Evolutionary conservation across 2,329 filamentous ascomycete species (phyloP), one percentile per base, ranked within the genome.

Genomic region (Aquanectria penicillioides): DNA sequence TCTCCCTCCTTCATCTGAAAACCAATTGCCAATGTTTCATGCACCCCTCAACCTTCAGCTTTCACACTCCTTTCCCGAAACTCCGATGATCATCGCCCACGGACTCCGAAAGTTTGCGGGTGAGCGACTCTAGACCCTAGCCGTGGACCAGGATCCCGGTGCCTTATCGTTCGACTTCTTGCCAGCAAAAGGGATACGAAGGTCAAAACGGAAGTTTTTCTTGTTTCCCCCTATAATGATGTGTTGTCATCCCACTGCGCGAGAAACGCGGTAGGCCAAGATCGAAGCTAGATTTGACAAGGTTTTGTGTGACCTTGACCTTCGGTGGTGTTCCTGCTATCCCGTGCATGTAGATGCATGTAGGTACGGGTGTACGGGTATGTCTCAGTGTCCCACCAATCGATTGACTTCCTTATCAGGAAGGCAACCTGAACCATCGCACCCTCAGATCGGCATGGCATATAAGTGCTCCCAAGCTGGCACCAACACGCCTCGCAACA

Each of bases 211-310:
- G 31, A 47, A 36, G 18, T 53, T 47, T 33, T 13, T 20, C 17
- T 52, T 41, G 11, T 28, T 37, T 26, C 33, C 51, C 44, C 58
- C 51, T 33, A 49, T 51, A 48, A 34, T 37, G 47, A 41, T 59
- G 46, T 34, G 48, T 34, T 25, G 59, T 69, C 57, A 50, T 51
- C 50, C 64, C 37, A 67, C 48, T 31, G 48, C 56, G 49, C 37
- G 49, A 52, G 29, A 28, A 33, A 40, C 34, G 36, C 44, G 6
- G 36, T 10, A 23, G 13, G 26, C 22, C 25, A 29, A 46, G 41
- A 44, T 55, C n/a, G 13, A 52, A 52, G 25, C 26, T 38, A 26
- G 22, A 48, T 34, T n/a, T n/a, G n/a, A n/a, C n/a, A n/a, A n/a
- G n/a, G n/a, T n/a, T n/a, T n/a, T n/a, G n/a, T n/a, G n/a, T n/a